Base-by-base conservation (phyloP, 2,329 filamentous ascomycete genomes). In the Tolypocladium endophyticum region DNA sequence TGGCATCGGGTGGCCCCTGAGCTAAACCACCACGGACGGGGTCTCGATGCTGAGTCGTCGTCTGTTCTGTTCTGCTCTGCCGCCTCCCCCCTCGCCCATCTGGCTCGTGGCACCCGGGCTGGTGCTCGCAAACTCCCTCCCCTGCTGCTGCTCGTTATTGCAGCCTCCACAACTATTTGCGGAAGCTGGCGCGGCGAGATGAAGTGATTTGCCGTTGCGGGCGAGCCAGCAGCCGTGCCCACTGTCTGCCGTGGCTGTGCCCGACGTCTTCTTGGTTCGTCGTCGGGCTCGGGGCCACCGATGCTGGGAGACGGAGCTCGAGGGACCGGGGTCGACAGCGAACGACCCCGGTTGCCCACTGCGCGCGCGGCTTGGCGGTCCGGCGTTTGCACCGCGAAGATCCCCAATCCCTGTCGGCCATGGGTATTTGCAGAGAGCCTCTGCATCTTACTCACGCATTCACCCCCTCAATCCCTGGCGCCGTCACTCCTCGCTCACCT, bases 1-100 rank as follows among this genome's bases (percentile, higher is more conserved):
- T 41, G 59, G 36, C 59, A 55, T 35, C 52, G 53, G 20, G 45
- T 9, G 54, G 33, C 60, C 61, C 62, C 63, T 62, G 63, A 55
- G 54, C 50, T 23, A 53, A n/a, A 35, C 33, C 50, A 35, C 28
- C 50, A n/a, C 7, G 12, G 43, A 1, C 11, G 30, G 39, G 14
- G 43, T 9, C 43, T 25, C 43, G 23, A 14, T 45, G n/a, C 16
- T 11, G 39, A 43, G 1, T 18, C 8, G 39, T 43, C 41, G 8
- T 2, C 9, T n/a, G n/a, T n/a, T n/a, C n/a, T n/a, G 8, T 9
- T 8, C 39, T 45, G n/a, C n/a, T 7, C 41, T 43, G 8, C 1
- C 18, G 20, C 11, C 39, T 41, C 20, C 8, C 16, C 16, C 20
- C 38, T 18, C 38, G 35, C 35, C 30, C 30, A 8, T 33, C 30